Evolutionary conservation across 2,329 filamentous ascomycete genomes (phyloP), one percentile per base, ranked within the genome.

Genomic region (Stachybotrys elegans): DNA sequence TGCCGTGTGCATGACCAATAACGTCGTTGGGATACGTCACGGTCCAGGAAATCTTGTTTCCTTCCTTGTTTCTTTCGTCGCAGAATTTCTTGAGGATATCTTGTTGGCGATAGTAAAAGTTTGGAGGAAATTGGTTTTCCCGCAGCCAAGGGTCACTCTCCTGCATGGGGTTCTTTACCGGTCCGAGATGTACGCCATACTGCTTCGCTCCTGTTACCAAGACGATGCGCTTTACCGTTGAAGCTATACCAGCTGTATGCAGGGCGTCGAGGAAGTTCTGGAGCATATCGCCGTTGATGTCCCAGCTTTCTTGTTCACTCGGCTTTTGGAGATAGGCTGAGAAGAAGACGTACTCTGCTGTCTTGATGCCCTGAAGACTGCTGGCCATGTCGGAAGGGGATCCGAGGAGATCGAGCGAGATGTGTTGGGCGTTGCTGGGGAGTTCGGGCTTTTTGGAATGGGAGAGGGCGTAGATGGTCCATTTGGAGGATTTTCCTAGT

Each of bases 1-100:
- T 66, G 20, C 55, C 60, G 27, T 50, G 51, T 4, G 58, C 60
- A 27, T 59, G 57, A 11, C 60, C 60, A 38, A 65, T 47, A 45
- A 69, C 56, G 36, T 63, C 59, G 46, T 59, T 57, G 14, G 59
- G 59, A 40, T 63, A 62, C 2, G 59, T 64, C 13, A 61, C 58
- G 1, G 49, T 52, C 59, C 58, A 63, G 16, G 48, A 42, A 34
- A 50, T 32, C 16, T 48, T 6, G 9, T 9, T 8, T 40, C 19
- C n/a, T 5, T 19, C 16, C 12, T n/a, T 27, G 6, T 36, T 17
- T 11, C 21, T 16, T 20, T 36, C 34, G 14, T 40, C 12, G 16
- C 38, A 40, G 38, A 40, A 40, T n/a, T 8, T n/a, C 4, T n/a
- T 16, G 14, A 40, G 38, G 16, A 40, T 23, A 27, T 23, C 14